Conservation (phyloP, 129 eudicot genomes). For the Escallonia rubra region DNA sequence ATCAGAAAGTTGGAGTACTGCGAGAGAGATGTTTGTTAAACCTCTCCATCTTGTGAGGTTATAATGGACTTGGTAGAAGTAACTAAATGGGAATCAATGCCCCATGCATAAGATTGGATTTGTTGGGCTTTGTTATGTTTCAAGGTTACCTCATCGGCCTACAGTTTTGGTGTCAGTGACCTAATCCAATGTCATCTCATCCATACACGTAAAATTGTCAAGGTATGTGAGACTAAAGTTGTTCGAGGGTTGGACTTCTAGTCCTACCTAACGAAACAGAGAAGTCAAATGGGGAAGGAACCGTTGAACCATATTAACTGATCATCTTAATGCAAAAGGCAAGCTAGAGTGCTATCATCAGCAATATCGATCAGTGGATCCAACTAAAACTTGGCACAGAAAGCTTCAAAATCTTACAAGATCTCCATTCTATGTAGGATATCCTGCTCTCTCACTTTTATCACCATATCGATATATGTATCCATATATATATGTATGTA, state of each 20-base stretch:
- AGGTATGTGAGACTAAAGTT: too few species aligned
- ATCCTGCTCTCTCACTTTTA: too few species aligned
- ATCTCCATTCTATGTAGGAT: too few species aligned
- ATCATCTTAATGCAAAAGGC: background rate
- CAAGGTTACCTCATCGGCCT: background rate
- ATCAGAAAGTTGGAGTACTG: background rate
- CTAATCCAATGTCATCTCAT: slow-evolving; percentile 1
- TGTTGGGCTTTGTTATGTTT: background rate
- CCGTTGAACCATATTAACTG: slow-evolving; percentile 31
- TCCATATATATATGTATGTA: too few species aligned
- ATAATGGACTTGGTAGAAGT: slow-evolving; percentile 44
- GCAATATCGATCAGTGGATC: too few species aligned
- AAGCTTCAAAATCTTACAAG: too few species aligned
- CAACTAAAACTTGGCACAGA: too few species aligned
- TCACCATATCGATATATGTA: too few species aligned
- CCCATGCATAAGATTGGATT: slow-evolving; percentile 8
- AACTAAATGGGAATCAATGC: slow-evolving; percentile 16
- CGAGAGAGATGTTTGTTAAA: slow-evolving; percentile 61
- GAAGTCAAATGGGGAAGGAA: slow-evolving; percentile 9
- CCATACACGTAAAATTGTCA: too few species aligned
- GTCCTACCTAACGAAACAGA: slow-evolving; percentile 17
- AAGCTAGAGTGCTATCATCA: too few species aligned
- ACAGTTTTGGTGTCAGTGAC: background rate
- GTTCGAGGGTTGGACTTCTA: background rate
- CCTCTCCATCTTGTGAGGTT: slow-evolving; percentile 58